Conservation (phyloP, 73 alveolate genomes). For the Tetrahymena elliotti region DNA sequence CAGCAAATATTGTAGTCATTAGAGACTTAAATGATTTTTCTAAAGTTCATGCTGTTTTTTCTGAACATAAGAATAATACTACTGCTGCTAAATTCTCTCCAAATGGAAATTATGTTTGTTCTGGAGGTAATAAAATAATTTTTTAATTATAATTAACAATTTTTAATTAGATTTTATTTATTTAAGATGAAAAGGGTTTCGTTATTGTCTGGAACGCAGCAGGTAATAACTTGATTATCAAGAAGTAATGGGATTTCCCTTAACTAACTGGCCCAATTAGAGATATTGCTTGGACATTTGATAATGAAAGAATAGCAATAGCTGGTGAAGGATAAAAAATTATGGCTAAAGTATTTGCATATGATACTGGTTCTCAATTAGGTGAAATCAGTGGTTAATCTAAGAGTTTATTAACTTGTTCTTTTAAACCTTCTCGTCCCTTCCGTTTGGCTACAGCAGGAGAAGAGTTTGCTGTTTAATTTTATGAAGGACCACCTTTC, state of each 20-base stretch:
- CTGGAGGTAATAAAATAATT: conserved; percentile 20
- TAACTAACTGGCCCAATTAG: conserved; percentile 23
- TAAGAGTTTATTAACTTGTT: conserved; percentile 6
- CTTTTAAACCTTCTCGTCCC: conserved; percentile 26
- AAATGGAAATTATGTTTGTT: conserved; percentile 32
- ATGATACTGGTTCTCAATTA: conserved; percentile 16
- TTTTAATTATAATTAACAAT: not conserved
- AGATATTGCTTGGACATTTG: conserved; percentile 42
- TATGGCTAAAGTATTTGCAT: conserved; percentile 9
- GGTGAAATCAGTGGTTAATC: conserved; percentile 36
- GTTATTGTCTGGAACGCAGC: not conserved
- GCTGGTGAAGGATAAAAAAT: conserved; percentile 39
- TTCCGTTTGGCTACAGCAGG: conserved; percentile 30
- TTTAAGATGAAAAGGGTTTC: not conserved
- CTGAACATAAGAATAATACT: conserved; percentile 23
- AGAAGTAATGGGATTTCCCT: not conserved
- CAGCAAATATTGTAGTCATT: conserved; percentile 25
- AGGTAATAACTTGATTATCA: not conserved
- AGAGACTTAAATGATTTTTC: conserved; percentile 18
- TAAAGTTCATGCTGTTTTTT: conserved; percentile 14
- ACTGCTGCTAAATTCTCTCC: conserved; percentile 36
- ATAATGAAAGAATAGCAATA: conserved; percentile 22
- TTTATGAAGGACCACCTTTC: conserved; percentile 48
- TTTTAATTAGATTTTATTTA: not conserved
- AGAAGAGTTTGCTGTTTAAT: conserved; percentile 9